Conservation (phyloP, 176 grass and related monocot species). For the Rhipidocladum racemiflorum region DNA sequence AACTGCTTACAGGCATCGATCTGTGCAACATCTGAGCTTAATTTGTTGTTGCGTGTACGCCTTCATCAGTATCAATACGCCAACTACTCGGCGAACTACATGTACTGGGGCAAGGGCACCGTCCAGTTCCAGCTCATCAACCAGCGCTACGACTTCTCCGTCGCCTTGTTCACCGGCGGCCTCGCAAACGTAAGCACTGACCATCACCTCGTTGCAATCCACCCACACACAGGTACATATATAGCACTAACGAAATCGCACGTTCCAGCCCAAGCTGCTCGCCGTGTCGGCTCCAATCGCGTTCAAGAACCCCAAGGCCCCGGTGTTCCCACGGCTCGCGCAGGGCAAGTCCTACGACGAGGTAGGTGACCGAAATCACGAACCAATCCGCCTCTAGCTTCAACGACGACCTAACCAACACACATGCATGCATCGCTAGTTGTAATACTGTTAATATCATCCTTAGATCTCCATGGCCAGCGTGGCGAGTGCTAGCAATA, state of each 20-base stretch:
- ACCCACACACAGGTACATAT: too few relatives aligned
- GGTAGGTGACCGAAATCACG: background rate
- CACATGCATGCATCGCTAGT: too few relatives aligned
- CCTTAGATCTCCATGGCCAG: too few relatives aligned
- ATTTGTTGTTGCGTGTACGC: background rate
- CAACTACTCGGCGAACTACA: slow-evolving; percentile 64
- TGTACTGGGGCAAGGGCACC: slow-evolving; percentile 47
- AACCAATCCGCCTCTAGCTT: too few relatives aligned
- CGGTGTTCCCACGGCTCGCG: slow-evolving; percentile 88
- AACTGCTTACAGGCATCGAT: too few relatives aligned
- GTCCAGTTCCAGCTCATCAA: slow-evolving; percentile 78
- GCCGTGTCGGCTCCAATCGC: slow-evolving; percentile 52
- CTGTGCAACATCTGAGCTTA: background rate
- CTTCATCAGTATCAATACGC: slow-evolving; percentile 70
- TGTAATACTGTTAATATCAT: too few relatives aligned
- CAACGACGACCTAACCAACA: too few relatives aligned
- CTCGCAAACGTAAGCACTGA: slow-evolving; percentile 45
- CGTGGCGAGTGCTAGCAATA: too few relatives aligned
- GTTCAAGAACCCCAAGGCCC: slow-evolving; percentile 82
- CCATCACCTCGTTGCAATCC: background rate
- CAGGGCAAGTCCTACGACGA: slow-evolving; percentile 79
- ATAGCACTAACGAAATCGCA: too few relatives aligned
- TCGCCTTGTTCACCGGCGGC: slow-evolving; percentile 72
- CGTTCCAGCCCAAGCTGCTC: slow-evolving; percentile 55
- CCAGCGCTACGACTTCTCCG: slow-evolving; percentile 77